These are phyloP conservation scores for Dipodascopsis tothii DNA, from an alignment of 805 yeast genomes.

Conservation along the genomic window DNA sequence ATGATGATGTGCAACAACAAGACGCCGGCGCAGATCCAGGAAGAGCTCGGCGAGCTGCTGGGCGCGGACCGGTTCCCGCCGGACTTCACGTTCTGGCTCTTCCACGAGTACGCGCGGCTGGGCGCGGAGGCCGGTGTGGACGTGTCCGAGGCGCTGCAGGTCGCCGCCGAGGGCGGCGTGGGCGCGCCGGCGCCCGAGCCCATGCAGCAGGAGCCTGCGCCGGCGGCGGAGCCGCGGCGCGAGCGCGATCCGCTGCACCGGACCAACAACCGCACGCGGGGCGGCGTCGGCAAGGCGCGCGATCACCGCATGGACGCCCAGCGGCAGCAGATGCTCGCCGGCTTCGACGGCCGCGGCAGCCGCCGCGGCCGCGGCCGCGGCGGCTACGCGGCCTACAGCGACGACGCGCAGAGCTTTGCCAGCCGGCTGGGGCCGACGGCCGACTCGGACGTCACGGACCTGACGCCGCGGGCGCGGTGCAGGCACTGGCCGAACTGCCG, in stretches of 20 bases:
- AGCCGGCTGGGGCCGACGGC: background rate
- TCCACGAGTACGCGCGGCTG: conserved; percentile 13
- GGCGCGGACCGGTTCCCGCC: conserved; percentile 24
- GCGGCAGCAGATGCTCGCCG: background rate
- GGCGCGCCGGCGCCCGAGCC: background rate
- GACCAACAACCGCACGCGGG: background rate
- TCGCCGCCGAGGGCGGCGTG: background rate
- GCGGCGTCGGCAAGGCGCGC: background rate
- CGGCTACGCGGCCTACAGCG: background rate
- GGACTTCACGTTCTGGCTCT: conserved; percentile 26
- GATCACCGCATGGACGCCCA: background rate
- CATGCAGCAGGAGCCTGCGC: too few species aligned
- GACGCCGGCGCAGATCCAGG: conserved; percentile 21
- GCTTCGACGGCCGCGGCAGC: background rate
- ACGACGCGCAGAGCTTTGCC: background rate
- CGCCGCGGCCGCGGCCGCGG: background rate
- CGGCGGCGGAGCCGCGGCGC: too few species aligned
- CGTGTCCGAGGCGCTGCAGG: background rate
- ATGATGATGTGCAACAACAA: conserved; percentile 27
- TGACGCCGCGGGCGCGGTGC: conserved; percentile 24
- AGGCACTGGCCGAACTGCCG: conserved; percentile 33
- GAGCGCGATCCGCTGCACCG: background rate
- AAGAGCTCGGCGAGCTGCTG: conserved; percentile 25
- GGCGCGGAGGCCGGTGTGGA: background rate
- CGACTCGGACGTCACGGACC: conserved; percentile 1